A percentile compares a stretch with the other conserved stretches of the same genome.
phyloP scores from a whole-genome alignment of 176 grass and related monocot genomes.

The Poa pratensis region DNA sequence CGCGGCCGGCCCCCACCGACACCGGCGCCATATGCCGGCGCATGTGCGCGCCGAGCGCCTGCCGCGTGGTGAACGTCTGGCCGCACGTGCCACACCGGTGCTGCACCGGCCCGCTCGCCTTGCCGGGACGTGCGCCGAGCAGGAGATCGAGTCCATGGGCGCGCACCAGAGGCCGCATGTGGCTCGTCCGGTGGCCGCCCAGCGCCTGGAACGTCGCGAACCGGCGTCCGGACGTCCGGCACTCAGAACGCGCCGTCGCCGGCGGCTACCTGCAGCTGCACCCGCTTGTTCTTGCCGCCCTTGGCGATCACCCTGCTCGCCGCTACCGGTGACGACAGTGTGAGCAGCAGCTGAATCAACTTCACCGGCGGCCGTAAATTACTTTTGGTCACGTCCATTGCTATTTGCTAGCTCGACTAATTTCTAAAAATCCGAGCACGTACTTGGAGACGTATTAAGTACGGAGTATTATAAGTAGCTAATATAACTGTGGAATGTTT shows the following conservation, averaged over 20 bases:
- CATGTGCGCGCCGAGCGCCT: constrained; percentile 66
- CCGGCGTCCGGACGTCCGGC: constrained; percentile 55
- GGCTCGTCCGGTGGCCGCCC: constrained; percentile 76
- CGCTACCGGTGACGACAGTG: constrained; percentile 24
- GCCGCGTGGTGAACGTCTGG: constrained; percentile 41
- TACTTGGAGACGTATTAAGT: no score
- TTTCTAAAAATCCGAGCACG: no score
- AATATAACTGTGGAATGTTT: no score
- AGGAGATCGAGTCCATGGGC: constrained; percentile 43
- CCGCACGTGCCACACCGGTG: constrained; percentile 56
- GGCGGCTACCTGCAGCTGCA: background rate
- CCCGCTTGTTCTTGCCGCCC: background rate
- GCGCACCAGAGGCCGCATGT: constrained; percentile 36
- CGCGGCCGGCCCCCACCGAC: background rate
- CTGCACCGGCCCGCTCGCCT: background rate
- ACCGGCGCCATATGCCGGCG: constrained; percentile 43
- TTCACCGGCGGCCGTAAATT: background rate
- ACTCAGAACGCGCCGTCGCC: constrained; percentile 33
- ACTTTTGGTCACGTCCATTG: background rate
- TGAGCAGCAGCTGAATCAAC: background rate
- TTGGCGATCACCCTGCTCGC: constrained; percentile 39
- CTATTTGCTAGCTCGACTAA: no score
- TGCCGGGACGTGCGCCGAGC: background rate
- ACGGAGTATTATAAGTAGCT: no score
- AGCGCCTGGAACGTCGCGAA: constrained; percentile 71